These are phyloP conservation scores for Venturia pyrina DNA, from an alignment of 2,329 filamentous ascomycete genomes.

Conservation along the genomic window DNA sequence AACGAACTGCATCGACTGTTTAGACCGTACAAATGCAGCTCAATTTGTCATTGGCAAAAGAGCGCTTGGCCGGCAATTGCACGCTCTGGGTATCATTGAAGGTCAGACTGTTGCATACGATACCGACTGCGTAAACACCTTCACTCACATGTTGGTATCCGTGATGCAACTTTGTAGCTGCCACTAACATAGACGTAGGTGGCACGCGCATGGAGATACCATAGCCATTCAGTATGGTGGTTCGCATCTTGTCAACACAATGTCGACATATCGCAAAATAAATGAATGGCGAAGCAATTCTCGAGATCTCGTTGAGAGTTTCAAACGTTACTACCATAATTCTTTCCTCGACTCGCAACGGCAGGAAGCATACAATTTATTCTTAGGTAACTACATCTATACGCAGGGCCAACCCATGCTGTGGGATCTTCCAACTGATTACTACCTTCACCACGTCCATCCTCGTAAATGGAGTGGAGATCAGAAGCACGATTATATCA, in stretches of 20 bases:
- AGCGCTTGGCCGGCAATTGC: slow-evolving; percentile 82
- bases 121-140: slow-evolving; percentile 89
- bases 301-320: slow-evolving; percentile 96
- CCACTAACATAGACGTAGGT: slow-evolving; percentile 16
- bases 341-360: slow-evolving; percentile 96
- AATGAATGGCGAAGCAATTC: slow-evolving; percentile 98
- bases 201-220: slow-evolving; percentile 93
- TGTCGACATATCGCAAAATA: slow-evolving; percentile 98
- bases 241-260: slow-evolving; percentile 95
- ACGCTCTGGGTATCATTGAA: slow-evolving; percentile 79
- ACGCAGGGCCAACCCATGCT: slow-evolving; percentile 82
- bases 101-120: slow-evolving; percentile 79
- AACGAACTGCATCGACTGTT: slow-evolving; percentile 96
- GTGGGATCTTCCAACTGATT: slow-evolving; percentile 91
- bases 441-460: slow-evolving; percentile 86
- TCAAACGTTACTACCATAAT: slow-evolving; percentile 98
- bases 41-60: slow-evolving; percentile 97
- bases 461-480: slow-evolving; percentile 63
- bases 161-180: background rate
- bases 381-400: slow-evolving; percentile 92
- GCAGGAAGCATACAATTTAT: slow-evolving; percentile 95
- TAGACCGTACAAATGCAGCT: slow-evolving; percentile 93
- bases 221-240: slow-evolving; percentile 97
- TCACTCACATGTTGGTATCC: slow-evolving; percentile 72
- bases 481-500: slow-evolving; percentile 62